A percentile compares a stretch with the other conserved stretches of the same genome.
phyloP scores from a whole-genome alignment of 2,329 filamentous ascomycete genomes.

The Emergomyces orientalis region DNA sequence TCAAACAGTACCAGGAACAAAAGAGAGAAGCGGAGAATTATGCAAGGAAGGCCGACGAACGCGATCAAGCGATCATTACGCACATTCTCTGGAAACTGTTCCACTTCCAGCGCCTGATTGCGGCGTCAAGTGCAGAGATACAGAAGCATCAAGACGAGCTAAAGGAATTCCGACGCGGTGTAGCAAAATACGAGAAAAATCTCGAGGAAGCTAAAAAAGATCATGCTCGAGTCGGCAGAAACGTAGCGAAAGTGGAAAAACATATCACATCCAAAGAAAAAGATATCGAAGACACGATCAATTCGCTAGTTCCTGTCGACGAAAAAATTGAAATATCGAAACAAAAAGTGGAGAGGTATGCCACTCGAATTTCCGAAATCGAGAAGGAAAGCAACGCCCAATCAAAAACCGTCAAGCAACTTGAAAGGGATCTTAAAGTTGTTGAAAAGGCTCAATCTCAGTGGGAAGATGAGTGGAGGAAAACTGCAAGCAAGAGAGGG shows the following conservation, averaged over 20 bases:
- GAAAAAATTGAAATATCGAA: slow-evolving; percentile 80
- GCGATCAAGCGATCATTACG: slow-evolving; percentile 81
- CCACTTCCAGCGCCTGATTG: slow-evolving; percentile 87
- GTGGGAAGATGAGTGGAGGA: slow-evolving; percentile 80
- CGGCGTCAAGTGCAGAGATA: slow-evolving; percentile 82
- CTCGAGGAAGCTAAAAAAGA: slow-evolving; percentile 75
- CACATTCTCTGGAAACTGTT: slow-evolving; percentile 96
- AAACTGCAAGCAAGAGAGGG: slow-evolving; percentile 76
- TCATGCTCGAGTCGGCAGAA: slow-evolving; percentile 66
- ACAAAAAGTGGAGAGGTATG: slow-evolving; percentile 58
- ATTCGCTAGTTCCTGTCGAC: slow-evolving; percentile 76
- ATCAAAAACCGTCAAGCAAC: slow-evolving; percentile 56
- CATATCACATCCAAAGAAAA: slow-evolving; percentile 78
- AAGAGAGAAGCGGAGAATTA: slow-evolving; percentile 93
- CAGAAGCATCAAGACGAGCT: slow-evolving; percentile 89
- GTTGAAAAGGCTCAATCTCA: slow-evolving; percentile 85
- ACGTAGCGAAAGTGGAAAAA: slow-evolving; percentile 73
- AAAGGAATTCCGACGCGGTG: slow-evolving; percentile 80
- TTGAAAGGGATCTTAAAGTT: slow-evolving; percentile 67
- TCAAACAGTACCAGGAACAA: slow-evolving; percentile 95
- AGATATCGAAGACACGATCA: slow-evolving; percentile 76
- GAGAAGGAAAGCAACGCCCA: slow-evolving; percentile 69
- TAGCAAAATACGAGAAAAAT: slow-evolving; percentile 71
- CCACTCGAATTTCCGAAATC: slow-evolving; percentile 59
- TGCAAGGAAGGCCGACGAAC: slow-evolving; percentile 79